Evolutionary conservation across 208 protist species (phyloP), one percentile per base, ranked within the genome.

Genomic region (Acanthamoeba polyphaga): DNA sequence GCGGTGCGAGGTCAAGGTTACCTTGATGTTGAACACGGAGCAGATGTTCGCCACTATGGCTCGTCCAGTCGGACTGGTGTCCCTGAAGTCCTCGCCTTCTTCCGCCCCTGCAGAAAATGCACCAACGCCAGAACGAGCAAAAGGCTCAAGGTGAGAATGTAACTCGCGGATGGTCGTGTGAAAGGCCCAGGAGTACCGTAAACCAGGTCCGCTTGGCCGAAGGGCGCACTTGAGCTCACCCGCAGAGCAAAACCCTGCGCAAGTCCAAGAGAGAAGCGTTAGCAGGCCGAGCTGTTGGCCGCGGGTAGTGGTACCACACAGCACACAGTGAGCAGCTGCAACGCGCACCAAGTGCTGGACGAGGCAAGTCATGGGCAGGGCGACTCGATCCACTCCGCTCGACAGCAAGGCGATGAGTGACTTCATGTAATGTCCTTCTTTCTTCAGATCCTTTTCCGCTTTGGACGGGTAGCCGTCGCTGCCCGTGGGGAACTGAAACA

Each of bases 401-500:
- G 88, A 93, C 62, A 93, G 88, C 32, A 93, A 22, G 17, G 88
- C 64, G 15, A 58, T 80, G 62, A 60, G 49, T 8, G 62, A 29
- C 27, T 78, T 72, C 88, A 93, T 78, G 70, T 62, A 43, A n/a
- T 78, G 88, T 22, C 88, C 46, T 29, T 64, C 88, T 27, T 32
- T 22, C 70, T 93, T 70, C 29, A 60, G 2, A 38, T 78, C 70
- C 62, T 17, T 15, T n/a, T 93, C 88, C 12, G 53, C 29, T 4
- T 0, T 3, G 34, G 88, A 78, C 13, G 32, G 66, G 15, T 38
- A 17, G 27, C 88, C 88, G 17, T 72, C 66, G 22, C 24, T 27
- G n/a, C 55, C 88, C 27, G 88, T 93, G 22, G 88, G 64, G 70
- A 93, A 93, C 17, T 80, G 46, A 29, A 93, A 93, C 22, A n/a